Conservation (phyloP, 208 protist genomes). For the Strigomonas culicis region DNA sequence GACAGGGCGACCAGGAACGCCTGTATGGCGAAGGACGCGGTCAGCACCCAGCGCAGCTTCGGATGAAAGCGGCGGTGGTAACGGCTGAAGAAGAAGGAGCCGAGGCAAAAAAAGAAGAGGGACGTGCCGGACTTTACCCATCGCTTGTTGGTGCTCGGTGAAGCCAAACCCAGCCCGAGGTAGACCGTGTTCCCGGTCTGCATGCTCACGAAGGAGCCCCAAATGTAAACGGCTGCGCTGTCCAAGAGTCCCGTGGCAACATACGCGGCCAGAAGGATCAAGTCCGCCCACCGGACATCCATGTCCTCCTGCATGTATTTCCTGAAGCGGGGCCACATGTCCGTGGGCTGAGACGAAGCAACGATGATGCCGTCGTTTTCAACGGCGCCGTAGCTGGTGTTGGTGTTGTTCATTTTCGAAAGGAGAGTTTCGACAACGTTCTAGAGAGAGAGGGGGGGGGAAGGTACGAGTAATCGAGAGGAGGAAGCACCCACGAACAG, state of each 20-base stretch:
- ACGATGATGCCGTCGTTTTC: too few relatives aligned
- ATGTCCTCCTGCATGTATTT: conserved; percentile 15
- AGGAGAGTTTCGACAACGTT: too few relatives aligned
- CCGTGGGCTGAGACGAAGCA: too few relatives aligned
- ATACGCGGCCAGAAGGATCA: conserved; percentile 16
- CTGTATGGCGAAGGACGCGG: conserved; percentile 13
- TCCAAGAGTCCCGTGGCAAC: conserved; percentile 18
- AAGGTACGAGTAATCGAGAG: too few relatives aligned
- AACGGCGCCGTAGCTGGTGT: too few relatives aligned
- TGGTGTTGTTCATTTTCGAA: too few relatives aligned
- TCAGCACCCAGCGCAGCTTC: conserved; percentile 19
- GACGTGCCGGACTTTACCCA: conserved; percentile 19
- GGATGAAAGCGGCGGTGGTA: conserved; percentile 16
- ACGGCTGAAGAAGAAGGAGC: conserved; percentile 21
- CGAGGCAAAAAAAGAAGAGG: conserved; percentile 18
- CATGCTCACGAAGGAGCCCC: conserved; percentile 23
- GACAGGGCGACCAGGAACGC: conserved; percentile 7
- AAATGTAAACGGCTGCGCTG: conserved; percentile 16
- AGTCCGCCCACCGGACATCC: conserved; percentile 8
- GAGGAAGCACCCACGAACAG: too few relatives aligned
- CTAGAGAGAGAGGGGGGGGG: too few relatives aligned
- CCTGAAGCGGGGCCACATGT: too few relatives aligned
- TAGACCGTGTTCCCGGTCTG: conserved; percentile 25
- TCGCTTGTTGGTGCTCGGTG: conserved; percentile 6
- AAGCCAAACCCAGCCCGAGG: conserved; percentile 16